Evolutionary conservation across 2,329 filamentous ascomycete species (phyloP), one percentile per base, ranked within the genome.

Genomic region (Thielaviopsis musarum): DNA sequence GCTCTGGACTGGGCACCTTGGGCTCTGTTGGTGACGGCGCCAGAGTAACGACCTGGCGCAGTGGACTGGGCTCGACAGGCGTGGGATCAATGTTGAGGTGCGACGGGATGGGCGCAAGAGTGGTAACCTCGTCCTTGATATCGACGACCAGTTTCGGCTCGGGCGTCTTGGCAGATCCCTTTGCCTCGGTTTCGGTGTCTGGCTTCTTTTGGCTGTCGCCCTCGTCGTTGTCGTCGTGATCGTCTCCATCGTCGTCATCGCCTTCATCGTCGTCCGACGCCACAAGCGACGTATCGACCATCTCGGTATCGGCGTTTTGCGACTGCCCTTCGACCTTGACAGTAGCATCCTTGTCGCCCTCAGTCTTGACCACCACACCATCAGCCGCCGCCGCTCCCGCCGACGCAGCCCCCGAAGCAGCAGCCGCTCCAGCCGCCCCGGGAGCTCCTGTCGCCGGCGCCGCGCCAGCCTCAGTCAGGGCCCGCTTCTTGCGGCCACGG

Each of bases 401-500:
- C 49, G 49, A 5, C 21, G 13, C 28, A 24, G 54, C 15, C 24
- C 38, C 68, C 69, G 62, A 71, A 26, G 61, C 70, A 52, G 51
- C 55, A 26, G 61, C 58, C 10, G 62, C 59, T 2, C 60, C 57
- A 21, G 63, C 70, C 2, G 66, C 69, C n/a, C 69, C 66, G 12
- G 69, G 66, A 1, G 73, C 70, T 2, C 66, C 69, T 24, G 69
- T 66, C 12, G 69, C 66, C 1, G 72, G 71, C 13, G 73, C 62
- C 13, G 73, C 62, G 17, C 72, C 57, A 2, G 53, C 57, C 34
- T 61, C 60, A 5, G 59, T 72, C 65, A 74, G 68, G 69, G 84
- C 88, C 78, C 87, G 91, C 77, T 85, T 91, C 17, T 88, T 88
- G 63, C 89, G 81, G 7, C 88, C 88, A 41, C 87, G 83, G 0